These are phyloP conservation scores for Macrocybe gigantea DNA, from an alignment of 768 basidiomycete species.

Conservation along the genomic window DNA sequence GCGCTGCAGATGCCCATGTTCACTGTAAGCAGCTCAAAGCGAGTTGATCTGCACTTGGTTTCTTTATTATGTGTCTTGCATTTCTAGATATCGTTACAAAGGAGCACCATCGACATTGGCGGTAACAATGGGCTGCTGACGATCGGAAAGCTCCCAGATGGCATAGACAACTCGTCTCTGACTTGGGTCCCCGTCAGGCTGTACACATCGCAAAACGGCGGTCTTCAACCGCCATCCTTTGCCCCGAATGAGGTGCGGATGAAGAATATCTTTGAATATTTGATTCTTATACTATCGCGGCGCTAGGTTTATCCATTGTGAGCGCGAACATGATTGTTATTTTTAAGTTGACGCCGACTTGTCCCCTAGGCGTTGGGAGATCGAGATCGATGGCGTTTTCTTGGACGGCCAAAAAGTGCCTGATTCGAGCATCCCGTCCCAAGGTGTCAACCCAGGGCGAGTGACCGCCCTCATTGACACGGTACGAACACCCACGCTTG, in stretches of 20 bases:
- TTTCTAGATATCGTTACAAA: constrained; percentile 43
- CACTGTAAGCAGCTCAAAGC: constrained; percentile 21
- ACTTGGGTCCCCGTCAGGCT: constrained; percentile 65
- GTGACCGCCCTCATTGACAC: constrained; percentile 65
- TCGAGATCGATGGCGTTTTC: constrained; percentile 60
- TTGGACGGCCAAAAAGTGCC: constrained; percentile 52
- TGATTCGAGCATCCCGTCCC: constrained; percentile 42
- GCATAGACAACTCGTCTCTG: constrained; percentile 46
- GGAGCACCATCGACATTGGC: constrained; percentile 52
- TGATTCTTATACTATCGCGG: constrained; percentile 1
- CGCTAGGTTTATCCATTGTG: constrained; percentile 32
- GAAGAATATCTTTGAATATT: neutral
- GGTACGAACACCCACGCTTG: constrained; percentile 21
- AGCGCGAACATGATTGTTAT: constrained; percentile 2
- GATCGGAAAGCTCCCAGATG: constrained; percentile 54
- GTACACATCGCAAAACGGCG: constrained; percentile 49
- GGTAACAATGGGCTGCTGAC: constrained; percentile 51
- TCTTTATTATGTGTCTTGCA: neutral
- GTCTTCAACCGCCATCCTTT: constrained; percentile 44
- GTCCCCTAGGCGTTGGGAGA: constrained; percentile 49
- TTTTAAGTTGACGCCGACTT: neutral
- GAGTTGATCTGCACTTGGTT: too few species aligned
- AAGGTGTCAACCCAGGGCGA: constrained; percentile 22
- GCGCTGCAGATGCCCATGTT: constrained; percentile 44
- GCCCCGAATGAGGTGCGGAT: constrained; percentile 52